Evolutionary conservation across 2,329 filamentous ascomycete species (phyloP), one percentile per base, ranked within the genome.

Genomic region (Gaeumannomyces sp.): DNA sequence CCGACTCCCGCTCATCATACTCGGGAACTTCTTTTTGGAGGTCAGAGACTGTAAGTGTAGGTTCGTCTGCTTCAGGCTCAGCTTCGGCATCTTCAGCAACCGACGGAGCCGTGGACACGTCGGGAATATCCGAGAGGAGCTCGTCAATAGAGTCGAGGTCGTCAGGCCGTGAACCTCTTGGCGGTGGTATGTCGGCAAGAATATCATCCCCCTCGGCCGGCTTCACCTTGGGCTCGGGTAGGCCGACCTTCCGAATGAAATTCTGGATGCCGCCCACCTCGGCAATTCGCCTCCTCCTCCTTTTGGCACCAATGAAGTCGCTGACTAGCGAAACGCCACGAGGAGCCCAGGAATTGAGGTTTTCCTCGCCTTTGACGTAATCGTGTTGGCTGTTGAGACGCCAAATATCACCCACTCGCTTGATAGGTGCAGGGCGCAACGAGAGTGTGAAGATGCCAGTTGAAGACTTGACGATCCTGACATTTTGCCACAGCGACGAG

Each of bases 301-400:
- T 92, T 66, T 88, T 88, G 7, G 90, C 85, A 14, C 83, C 77
- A 64, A 97, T 89, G 71, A 89, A 97, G 76, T 99, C 95, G 65
- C 88, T 87, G n/a, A 99, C 89, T 0, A 99, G 79, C 0, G 92
- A 96, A 3, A 98, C 91, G 50, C 95, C 93, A 58, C 95, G 86
- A 2, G 95, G 94, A 10, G 89, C 87, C 95, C 95, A 99, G 65
- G 88, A 87, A 2, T 83, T 87, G 56, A 99, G 81, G 61, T 89
- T 84, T 75, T 99, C 95, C 76, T 99, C 93, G 64, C 95, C 95
- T 75, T 97, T 97, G 71, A 99, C 91, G 73, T 97, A 98, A 74
- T 96, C 92, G 71, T 96, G 90, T 66, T 92, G 89, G 22, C 93
- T 98, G 75, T 93, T 96, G 87, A 98, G 92, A 64, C 95, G 87